Evolutionary conservation across 2,329 filamentous ascomycete genomes (phyloP), one percentile per base, ranked within the genome.

Genomic region (Ophiosphaerella narmari): DNA sequence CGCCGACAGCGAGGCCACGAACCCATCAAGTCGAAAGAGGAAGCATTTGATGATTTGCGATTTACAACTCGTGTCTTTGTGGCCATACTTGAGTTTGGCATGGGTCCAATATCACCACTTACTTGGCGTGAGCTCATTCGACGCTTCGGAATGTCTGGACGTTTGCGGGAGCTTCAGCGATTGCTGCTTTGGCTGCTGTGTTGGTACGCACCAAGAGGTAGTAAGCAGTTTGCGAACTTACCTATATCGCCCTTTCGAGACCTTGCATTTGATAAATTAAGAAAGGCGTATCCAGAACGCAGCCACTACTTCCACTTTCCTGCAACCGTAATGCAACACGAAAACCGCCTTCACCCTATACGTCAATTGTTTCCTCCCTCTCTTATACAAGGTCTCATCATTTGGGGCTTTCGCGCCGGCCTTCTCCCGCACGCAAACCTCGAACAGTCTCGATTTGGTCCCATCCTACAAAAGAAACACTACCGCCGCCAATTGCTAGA

Each of bases 91-190:
- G 69, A 76, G 52, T 72, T 68, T 34, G 78, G 77, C 14, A 70
- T 68, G 33, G 58, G 71, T 46, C 56, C 70, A 47, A 71, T 82
- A 21, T 72, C 72, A 18, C 69, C 75, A 3, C 68, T 55, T 23
- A 62, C 74, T 13, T 88, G 85, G 86, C 68, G 73, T 39, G 83
- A 87, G 62, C 73, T 86, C 8, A 62, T 88, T 36, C 81, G 81
- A 39, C 78, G 84, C 24, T 77, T 83, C 39, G 86, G 85, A 4
- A 86, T 84, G 81, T 66, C 73, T 7, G 74, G 78, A 7, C 74
- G 77, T 13, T 78, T 83, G 61, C 63, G 77, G 12, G 79, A 82
- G 29, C 70, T 87, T 6, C 74, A 77, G 50, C 75, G 76, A 18
- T 72, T 86, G 23, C 74, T 79, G 11, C 58, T 80, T 37, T 82